Conservation (phyloP, 345 rosid genomes). For the Lagerstroemia speciosa region DNA sequence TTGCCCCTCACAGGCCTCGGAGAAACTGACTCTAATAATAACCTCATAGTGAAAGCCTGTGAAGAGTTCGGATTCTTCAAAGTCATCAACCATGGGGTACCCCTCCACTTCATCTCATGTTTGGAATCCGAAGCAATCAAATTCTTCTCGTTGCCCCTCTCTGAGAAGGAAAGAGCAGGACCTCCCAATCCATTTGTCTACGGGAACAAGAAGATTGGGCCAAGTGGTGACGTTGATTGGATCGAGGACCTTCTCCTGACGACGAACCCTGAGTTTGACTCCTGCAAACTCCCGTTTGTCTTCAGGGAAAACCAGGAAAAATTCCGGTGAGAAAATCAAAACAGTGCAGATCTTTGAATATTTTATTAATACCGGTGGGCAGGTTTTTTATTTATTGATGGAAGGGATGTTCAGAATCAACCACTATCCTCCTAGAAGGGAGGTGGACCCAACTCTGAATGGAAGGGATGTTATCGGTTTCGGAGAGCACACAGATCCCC, state of each 20-base stretch:
- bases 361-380: too few species aligned
- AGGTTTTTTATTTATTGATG: too few species aligned
- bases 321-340: slow-evolving; percentile 20
- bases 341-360: too few species aligned
- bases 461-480: slow-evolving; percentile 37
- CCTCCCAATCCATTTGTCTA: slow-evolving; percentile 36
- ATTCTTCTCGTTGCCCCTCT: slow-evolving; percentile 26
- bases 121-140: slow-evolving; percentile 26
- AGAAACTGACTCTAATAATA: too few species aligned
- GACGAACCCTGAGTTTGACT: slow-evolving; percentile 15
- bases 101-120: slow-evolving; percentile 19
- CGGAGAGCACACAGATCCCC: slow-evolving; percentile 92
- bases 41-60: slow-evolving; percentile 30
- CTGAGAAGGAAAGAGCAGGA: slow-evolving; percentile 28
- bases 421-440: slow-evolving; percentile 59
- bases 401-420: slow-evolving; percentile 72
- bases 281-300: slow-evolving; percentile 6
- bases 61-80: slow-evolving; percentile 48
- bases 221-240: slow-evolving; percentile 43
- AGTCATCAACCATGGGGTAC: slow-evolving; percentile 35
- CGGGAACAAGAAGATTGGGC: slow-evolving; percentile 41
- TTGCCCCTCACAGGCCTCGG: too few species aligned
- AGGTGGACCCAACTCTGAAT: slow-evolving; percentile 3
- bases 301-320: slow-evolving; percentile 15
- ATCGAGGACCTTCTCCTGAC: slow-evolving; percentile 39